These are phyloP conservation scores for Primulina huaijiensis DNA, from an alignment of 257 asterid species.

Conservation along the genomic window DNA sequence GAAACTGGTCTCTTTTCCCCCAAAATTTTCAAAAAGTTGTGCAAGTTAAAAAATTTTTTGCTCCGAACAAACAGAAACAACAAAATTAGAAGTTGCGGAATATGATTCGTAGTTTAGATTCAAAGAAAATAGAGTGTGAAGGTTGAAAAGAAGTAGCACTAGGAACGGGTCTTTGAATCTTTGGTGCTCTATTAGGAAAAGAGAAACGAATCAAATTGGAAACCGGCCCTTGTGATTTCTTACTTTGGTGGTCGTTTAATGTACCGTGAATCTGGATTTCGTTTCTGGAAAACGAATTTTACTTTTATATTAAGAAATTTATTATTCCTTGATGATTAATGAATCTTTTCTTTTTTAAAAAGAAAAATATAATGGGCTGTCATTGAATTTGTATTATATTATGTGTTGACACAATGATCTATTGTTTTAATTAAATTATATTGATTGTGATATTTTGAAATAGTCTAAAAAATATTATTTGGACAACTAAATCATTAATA, in stretches of 20 bases:
- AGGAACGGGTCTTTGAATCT: conserved; percentile 22
- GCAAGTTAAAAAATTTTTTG: conserved; percentile 15
- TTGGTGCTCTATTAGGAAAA: conserved; percentile 10
- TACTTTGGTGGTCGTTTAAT: not conserved
- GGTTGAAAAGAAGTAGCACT: conserved; percentile 20
- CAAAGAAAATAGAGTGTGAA: conserved; percentile 15
- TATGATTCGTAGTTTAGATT: not conserved
- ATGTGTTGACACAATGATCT: too few species aligned
- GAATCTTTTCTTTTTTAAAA: too few species aligned
- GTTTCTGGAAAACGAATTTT: conserved; percentile 13
- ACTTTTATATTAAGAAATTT: too few species aligned
- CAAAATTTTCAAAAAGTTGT: conserved; percentile 19
- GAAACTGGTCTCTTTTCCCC: conserved; percentile 18
- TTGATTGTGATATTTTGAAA: not conserved
- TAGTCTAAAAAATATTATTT: not conserved
- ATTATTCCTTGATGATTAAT: too few species aligned
- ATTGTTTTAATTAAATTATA: too few species aligned
- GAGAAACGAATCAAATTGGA: conserved; percentile 26
- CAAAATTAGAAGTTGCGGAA: not conserved
- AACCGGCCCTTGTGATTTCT: conserved; percentile 24
- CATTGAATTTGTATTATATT: not conserved
- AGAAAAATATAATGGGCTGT: not conserved
- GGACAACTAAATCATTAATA: too few species aligned
- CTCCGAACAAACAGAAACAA: conserved; percentile 8
- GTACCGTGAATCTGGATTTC: conserved; percentile 2